Base-by-base conservation (phyloP, 441 rosid genomes). In the Populus hybrid region DNA sequence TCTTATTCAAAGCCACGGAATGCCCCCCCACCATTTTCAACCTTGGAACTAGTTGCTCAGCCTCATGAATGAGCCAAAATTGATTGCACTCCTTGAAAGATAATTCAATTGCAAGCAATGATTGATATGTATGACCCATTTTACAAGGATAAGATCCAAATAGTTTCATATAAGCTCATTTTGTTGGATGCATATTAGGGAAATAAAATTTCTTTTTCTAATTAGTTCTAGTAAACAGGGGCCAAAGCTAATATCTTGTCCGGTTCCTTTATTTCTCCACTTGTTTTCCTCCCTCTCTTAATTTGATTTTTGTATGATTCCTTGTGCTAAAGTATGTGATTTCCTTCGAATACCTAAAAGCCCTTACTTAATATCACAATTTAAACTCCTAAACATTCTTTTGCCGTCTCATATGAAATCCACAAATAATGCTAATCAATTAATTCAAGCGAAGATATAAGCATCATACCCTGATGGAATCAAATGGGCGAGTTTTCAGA, bases 401-500 rank as follows among this genome's bases (percentile, higher is more conserved):
- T 14, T 14, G 3, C 24, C 18, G 10, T 42, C 50, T 66, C 69
- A n/a, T 4, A 35, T 57, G n/a, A 23, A 73, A 75, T 73, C 2
- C 12, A 34, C 59, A 63, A 61, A 66, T 21, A 20, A 67, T 24
- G 35, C 10, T 26, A 69, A 34, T 50, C 63, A 69, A 18, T 35
- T 28, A 66, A 75, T 42, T 23, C 40, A 77, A 68, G 65, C n/a
- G 23, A 67, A 75, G 73, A 73, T 67, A 63, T 2, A 32, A 78
- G 73, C 35, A 85, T 69, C 81, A 80, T 87, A 95, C 99, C 95
- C 92, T 87, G 86, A 93, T 95, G 79, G 98, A 82, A 86, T 95
- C 99, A 9, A 95, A 95, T 66, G 99, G 94, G 23, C 97, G 96
- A 73, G 99, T 95, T 83, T 95, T 95, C 36, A 95, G 91, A 46